A percentile compares a stretch with the other conserved stretches of the same genome.
phyloP scores from a whole-genome alignment of 2,329 filamentous ascomycete genomes.

The Aspergillus neoniger region DNA sequence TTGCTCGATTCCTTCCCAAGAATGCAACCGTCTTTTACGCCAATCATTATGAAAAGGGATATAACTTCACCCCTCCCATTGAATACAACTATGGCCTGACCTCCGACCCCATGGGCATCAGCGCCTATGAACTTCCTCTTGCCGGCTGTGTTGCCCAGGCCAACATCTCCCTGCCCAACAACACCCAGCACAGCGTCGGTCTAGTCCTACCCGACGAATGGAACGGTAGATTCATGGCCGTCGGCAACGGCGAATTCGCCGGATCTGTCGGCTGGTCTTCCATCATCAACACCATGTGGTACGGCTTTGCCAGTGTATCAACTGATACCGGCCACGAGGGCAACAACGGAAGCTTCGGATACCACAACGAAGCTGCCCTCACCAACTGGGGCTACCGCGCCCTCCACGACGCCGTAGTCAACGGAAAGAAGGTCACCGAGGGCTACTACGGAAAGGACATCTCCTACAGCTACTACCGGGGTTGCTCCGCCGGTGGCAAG shows the following conservation, averaged over 20 bases:
- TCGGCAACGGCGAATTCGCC: conserved; percentile 6
- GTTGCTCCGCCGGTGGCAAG: conserved; percentile 62
- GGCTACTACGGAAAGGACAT: conserved; percentile 51
- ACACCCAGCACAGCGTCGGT: conserved; percentile 8
- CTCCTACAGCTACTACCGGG: conserved; percentile 47
- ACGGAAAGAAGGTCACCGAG: conserved; percentile 52
- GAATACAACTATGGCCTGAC: conserved; percentile 6
- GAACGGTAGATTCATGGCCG: conserved; percentile 8
- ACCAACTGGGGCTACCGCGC: conserved; percentile 45
- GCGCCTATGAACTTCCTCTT: conserved; percentile 3
- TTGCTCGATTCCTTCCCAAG: conserved; percentile 1
- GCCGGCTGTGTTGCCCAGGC: conserved; percentile 8
- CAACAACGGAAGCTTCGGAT: conserved; percentile 9
- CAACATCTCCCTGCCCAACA: conserved; percentile 10
- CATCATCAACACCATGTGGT: conserved; percentile 10
- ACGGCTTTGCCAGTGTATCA: conserved; percentile 9
- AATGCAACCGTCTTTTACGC: conserved; percentile 5
- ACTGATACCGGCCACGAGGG: conserved; percentile 8
- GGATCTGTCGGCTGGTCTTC: conserved; percentile 7
- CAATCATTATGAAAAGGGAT: conserved; percentile 3
- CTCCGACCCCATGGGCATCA: not conserved
- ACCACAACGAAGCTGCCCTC: conserved; percentile 17
- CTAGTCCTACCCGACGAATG: conserved; percentile 2
- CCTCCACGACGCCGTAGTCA: conserved; percentile 53
- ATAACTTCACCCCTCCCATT: conserved; percentile 7